A percentile compares a stretch with the other conserved stretches of the same genome.
Evolutionary conservation across 257 asterid genomes (phyloP).

Genomic region (Gentiana dahurica): DNA sequence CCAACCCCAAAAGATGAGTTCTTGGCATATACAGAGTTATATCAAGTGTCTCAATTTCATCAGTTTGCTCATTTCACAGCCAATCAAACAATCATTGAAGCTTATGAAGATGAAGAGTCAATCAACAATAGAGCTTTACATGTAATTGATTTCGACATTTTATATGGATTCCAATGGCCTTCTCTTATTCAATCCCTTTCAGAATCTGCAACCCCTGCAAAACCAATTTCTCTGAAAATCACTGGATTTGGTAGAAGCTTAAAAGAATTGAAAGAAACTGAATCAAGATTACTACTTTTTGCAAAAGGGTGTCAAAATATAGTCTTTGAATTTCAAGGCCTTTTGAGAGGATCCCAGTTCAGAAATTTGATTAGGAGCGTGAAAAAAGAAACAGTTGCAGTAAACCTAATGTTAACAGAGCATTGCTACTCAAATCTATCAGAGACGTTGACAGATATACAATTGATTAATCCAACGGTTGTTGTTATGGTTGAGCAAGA

Average conservation of each 20-base stretch:
- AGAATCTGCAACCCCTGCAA: constrained; percentile 27
- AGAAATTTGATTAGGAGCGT: constrained; percentile 30
- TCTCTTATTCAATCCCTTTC: constrained; percentile 78
- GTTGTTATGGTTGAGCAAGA: too few species aligned
- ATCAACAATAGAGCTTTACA: constrained; percentile 46
- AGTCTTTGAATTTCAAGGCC: constrained; percentile 55
- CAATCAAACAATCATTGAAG: constrained; percentile 72
- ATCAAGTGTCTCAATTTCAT: constrained; percentile 62
- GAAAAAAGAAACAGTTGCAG: constrained; percentile 59
- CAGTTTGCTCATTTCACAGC: constrained; percentile 88
- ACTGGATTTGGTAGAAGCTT: constrained; percentile 46
- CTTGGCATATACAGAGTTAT: constrained; percentile 43
- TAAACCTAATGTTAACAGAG: too few species aligned
- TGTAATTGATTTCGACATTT: constrained; percentile 57
- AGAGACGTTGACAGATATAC: too few species aligned
- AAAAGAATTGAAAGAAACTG: constrained; percentile 41
- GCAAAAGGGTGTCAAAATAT: constrained; percentile 40
- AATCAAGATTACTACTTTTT: constrained; percentile 33
- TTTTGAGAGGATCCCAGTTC: constrained; percentile 32
- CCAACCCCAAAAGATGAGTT: constrained; percentile 57
- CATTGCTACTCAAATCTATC: too few species aligned
- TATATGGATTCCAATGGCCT: constrained; percentile 90
- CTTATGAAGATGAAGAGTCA: constrained; percentile 47
- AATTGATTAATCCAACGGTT: too few species aligned
- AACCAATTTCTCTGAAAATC: constrained; percentile 28